Evolutionary conservation across 2,329 filamentous ascomycete species (phyloP).

Genomic region (Cordyceps militaris): DNA sequence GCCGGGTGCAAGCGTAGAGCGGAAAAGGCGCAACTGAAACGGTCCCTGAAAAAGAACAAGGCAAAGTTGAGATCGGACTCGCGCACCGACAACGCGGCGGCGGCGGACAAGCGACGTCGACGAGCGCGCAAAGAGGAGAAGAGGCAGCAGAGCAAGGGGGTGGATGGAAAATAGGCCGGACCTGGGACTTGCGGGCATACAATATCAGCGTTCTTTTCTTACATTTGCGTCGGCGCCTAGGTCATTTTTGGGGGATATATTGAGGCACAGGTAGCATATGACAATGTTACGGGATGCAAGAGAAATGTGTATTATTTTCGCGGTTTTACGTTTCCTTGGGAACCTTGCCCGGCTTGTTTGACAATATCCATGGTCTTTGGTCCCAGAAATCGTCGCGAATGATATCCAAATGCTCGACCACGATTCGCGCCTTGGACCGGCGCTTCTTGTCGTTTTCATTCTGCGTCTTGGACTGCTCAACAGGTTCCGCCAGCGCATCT

Average conservation of each 20-base stretch:
- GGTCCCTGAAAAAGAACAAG: slow-evolving; percentile 21
- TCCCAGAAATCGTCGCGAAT: slow-evolving; percentile 96
- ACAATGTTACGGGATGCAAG: background rate
- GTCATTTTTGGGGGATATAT: background rate
- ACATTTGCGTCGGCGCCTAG: slow-evolving; percentile 2
- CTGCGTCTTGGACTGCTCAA: slow-evolving; percentile 67
- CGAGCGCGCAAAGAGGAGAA: slow-evolving; percentile 37
- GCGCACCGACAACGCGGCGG: slow-evolving; percentile 19
- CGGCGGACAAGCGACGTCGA: slow-evolving; percentile 41
- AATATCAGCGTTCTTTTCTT: slow-evolving; percentile 5
- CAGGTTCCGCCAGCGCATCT: slow-evolving; percentile 44
- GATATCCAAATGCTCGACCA: slow-evolving; percentile 82
- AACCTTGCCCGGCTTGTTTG: slow-evolving; percentile 63
- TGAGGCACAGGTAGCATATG: background rate
- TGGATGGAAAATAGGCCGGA: slow-evolving; percentile 15
- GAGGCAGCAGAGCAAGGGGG: slow-evolving; percentile 31
- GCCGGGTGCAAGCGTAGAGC: slow-evolving; percentile 22
- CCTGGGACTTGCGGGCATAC: background rate
- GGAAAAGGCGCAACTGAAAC: background rate
- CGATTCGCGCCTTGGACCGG: slow-evolving; percentile 70
- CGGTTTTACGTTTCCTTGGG: slow-evolving; percentile 48
- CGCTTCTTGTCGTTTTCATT: slow-evolving; percentile 76
- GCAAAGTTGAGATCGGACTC: slow-evolving; percentile 24
- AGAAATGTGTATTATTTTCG: background rate
- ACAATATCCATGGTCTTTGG: slow-evolving; percentile 73